These are phyloP conservation scores for Phytophthora pini DNA, from an alignment of 352 stramenopile species.

Conservation along the genomic window DNA sequence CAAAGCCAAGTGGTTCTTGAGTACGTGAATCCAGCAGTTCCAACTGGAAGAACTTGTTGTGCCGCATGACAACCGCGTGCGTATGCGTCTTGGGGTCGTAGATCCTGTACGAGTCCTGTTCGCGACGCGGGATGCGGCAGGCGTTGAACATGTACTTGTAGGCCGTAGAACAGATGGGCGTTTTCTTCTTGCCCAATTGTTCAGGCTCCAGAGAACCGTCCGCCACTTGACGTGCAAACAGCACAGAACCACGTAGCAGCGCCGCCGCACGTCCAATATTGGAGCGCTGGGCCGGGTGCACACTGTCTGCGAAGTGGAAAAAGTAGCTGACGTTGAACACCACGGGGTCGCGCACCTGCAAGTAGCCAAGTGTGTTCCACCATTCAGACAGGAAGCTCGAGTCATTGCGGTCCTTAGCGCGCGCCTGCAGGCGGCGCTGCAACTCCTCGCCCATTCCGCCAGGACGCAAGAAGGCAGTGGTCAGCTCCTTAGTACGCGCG, in stretches of 20 bases:
- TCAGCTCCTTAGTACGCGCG: conserved; percentile 66
- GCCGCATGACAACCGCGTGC: conserved; percentile 91
- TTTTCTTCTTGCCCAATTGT: conserved; percentile 90
- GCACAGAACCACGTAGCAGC: conserved; percentile 85
- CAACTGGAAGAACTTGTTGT: conserved; percentile 81
- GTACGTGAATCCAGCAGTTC: conserved; percentile 55
- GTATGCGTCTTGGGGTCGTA: conserved; percentile 88
- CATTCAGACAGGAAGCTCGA: conserved; percentile 78
- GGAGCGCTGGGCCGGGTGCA: conserved; percentile 60
- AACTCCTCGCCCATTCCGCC: conserved; percentile 78
- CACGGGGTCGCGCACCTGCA: conserved; percentile 81
- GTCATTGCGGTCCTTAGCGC: conserved; percentile 62
- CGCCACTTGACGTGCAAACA: conserved; percentile 91
- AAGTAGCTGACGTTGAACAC: conserved; percentile 93
- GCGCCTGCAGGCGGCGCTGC: conserved; percentile 66
- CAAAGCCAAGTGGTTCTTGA: conserved; percentile 54
- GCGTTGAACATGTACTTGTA: conserved; percentile 98
- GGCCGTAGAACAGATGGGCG: conserved; percentile 90
- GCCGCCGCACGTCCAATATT: conserved; percentile 80
- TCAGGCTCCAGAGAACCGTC: conserved; percentile 88
- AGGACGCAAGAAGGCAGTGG: conserved; percentile 66
- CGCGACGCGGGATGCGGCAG: conserved; percentile 89
- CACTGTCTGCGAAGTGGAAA: conserved; percentile 80
- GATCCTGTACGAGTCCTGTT: conserved; percentile 84
- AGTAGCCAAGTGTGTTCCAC: conserved; percentile 84